A percentile compares a stretch with the other conserved stretches of the same genome.
phyloP scores from a whole-genome alignment of 2,329 filamentous ascomycete species.

The Nannizzia gypsea region DNA sequence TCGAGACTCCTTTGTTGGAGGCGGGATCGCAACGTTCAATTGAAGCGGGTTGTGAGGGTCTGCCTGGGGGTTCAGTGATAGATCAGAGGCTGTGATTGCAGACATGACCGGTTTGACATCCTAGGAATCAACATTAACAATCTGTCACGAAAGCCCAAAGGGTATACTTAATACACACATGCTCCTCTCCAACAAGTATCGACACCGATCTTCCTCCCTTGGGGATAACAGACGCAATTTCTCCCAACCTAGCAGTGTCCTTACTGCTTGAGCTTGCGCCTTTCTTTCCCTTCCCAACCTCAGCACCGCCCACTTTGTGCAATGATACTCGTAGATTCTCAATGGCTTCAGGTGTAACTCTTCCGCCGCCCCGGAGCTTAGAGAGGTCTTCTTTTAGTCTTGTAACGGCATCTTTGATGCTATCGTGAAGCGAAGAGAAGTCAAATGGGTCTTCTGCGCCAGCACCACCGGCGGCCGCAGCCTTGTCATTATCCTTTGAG shows the following conservation, averaged over 20 bases:
- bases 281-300: slow-evolving; percentile 5
- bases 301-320: background rate
- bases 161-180: slow-evolving; percentile 41
- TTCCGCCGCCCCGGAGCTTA: slow-evolving; percentile 50
- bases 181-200: slow-evolving; percentile 53
- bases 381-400: slow-evolving; percentile 50
- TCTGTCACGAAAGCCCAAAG: background rate
- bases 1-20: slow-evolving; percentile 37
- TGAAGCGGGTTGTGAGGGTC: slow-evolving; percentile 35
- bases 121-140: slow-evolving; percentile 18
- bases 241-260: slow-evolving; percentile 44
- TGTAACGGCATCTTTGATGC: slow-evolving; percentile 44
- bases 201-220: slow-evolving; percentile 50
- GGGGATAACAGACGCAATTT: slow-evolving; percentile 56
- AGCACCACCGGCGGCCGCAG: slow-evolving; percentile 17
- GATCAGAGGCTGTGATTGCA: slow-evolving; percentile 31
- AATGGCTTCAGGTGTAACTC: slow-evolving; percentile 50
- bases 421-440: slow-evolving; percentile 45
- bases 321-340: slow-evolving; percentile 51
- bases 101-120: slow-evolving; percentile 36
- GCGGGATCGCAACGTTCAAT: slow-evolving; percentile 36
- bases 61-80: slow-evolving; percentile 34
- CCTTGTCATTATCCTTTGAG: slow-evolving; percentile 19
- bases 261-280: slow-evolving; percentile 22
- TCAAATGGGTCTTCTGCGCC: slow-evolving; percentile 45